phyloP scores from a whole-genome alignment of 176 grass and related monocot species.

The Guadua angustifolia region DNA sequence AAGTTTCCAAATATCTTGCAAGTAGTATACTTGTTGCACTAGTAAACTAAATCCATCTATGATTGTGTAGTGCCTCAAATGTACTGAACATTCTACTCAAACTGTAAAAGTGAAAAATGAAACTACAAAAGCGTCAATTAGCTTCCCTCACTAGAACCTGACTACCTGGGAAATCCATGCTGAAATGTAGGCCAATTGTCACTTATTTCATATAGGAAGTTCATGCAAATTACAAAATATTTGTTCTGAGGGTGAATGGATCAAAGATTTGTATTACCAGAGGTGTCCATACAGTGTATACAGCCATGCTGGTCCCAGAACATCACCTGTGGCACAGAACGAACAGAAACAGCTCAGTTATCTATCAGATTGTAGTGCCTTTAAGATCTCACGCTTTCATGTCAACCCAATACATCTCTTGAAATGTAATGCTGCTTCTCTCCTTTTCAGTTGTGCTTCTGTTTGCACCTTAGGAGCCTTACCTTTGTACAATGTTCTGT shows the following conservation, averaged over 20 bases:
- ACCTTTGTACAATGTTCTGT: constrained; percentile 77
- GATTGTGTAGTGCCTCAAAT: neutral
- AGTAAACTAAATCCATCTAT: neutral
- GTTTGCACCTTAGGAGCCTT: constrained; percentile 82
- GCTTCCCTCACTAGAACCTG: neutral
- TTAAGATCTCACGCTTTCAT: constrained; percentile 39
- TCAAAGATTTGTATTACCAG: constrained; percentile 19
- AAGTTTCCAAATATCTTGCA: neutral
- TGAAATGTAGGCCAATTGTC: neutral
- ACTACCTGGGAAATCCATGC: neutral
- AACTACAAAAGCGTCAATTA: neutral
- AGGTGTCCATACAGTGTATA: neutral
- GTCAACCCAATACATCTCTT: constrained; percentile 87
- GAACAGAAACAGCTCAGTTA: neutral
- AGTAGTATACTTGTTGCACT: neutral
- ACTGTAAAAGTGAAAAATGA: neutral
- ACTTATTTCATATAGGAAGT: constrained; percentile 1
- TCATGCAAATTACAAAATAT: neutral
- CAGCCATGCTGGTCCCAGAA: neutral
- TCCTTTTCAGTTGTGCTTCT: constrained; percentile 83
- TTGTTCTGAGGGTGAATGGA: neutral
- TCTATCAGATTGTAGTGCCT: neutral
- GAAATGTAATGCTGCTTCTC: constrained; percentile 80
- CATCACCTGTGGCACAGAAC: neutral
- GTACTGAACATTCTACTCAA: neutral